Base-by-base conservation (phyloP, 352 stramenopile genomes). In the Phytophthora boehmeriae region DNA sequence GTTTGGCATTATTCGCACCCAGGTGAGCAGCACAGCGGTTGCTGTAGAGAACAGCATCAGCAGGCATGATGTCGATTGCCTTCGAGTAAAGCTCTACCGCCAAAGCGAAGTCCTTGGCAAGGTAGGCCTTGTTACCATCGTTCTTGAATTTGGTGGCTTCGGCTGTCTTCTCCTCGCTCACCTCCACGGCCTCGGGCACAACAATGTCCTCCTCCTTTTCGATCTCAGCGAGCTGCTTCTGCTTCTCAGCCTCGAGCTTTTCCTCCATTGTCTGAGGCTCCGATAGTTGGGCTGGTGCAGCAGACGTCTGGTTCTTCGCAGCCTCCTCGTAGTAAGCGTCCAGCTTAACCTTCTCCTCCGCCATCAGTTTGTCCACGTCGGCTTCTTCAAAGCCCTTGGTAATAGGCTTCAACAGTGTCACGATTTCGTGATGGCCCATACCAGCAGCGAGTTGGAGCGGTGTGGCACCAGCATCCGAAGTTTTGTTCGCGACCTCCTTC, bases 11-110 rank as follows among this genome's bases (percentile, higher is more conserved):
- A 6, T 73, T 71, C 0, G 75, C 78, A 5, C 74, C 77, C n/a
- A 92, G 51, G 30, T 89, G 66, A 34, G 83, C 83, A 0, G 86
- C 86, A 38, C 86, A 92, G n/a, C 86, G 86, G 68, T 94, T 94
- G 67, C 83, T 92, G 64, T 91, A 94, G 8, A 94, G 63, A 50
- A 86, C 71, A 0, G 79, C 52, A 45, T 94, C 83, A 4, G 76
- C 66, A 0, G 83, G 74, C 52, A 58, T 89, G 39, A 92, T 55
- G 10, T 51, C 78, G 20, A 94, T 81, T 19, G 85, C 82, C 58
- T 89, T 42, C 20, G 85, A 74, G 75, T 93, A 93, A 0, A 76
- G 48, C 4, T 78, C 73, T 14, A 92, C 74, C 28, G 83, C 76
- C 2, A 54, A 32, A 5, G 55, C 36, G 57, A 71, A 92, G 44